These are phyloP conservation scores for Syzygium oleosum DNA, from an alignment of 345 rosid genomes.

Conservation along the genomic window DNA sequence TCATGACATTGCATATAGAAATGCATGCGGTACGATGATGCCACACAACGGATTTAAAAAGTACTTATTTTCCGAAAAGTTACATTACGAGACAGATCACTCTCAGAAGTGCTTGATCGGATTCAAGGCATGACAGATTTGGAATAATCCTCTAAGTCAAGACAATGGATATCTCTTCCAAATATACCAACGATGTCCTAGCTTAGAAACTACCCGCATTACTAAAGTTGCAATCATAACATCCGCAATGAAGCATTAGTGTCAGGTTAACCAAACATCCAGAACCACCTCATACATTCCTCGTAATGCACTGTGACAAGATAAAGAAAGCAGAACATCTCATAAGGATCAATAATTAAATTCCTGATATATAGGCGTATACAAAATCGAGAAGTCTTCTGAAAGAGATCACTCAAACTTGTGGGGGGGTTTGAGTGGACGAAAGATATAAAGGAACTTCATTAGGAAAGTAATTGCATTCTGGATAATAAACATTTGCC, in stretches of 20 bases:
- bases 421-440: not conserved
- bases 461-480: not conserved
- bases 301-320: not conserved
- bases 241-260: not conserved
- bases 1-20: not conserved
- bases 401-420: not conserved
- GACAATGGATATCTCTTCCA: not conserved
- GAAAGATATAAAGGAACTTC: not conserved
- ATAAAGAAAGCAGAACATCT: not conserved
- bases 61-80: not conserved
- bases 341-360: not conserved
- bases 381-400: not conserved
- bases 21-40: not conserved
- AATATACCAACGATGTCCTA: not conserved
- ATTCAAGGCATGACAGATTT: not conserved
- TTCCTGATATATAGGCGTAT: not conserved
- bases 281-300: not conserved
- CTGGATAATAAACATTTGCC: slow-evolving; percentile 2
- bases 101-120: not conserved
- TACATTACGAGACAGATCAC: not conserved
- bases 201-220: not conserved
- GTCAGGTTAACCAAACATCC: not conserved
- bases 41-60: not conserved
- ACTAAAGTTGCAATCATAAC: not conserved
- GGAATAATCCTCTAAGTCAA: not conserved